Conservation (phyloP, 2,329 filamentous ascomycete species). For the Monosporascus cannonballus region DNA sequence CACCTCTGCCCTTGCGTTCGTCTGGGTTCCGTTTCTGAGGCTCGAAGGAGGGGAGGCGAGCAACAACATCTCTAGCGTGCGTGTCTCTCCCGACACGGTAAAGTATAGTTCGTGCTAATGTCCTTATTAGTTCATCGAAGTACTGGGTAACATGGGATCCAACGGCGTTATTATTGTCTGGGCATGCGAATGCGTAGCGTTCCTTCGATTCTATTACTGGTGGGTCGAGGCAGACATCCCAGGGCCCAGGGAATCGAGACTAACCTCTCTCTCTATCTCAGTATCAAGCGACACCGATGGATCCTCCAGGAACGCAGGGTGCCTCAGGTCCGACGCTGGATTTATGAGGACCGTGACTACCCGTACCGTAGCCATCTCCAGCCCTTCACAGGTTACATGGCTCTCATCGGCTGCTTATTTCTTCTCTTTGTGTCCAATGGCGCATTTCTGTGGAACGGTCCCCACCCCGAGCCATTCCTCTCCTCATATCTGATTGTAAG, state of each 20-base stretch:
- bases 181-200: slow-evolving; percentile 35
- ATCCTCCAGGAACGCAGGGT: slow-evolving; percentile 16
- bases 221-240: slow-evolving; percentile 6
- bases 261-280: neutral
- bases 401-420: slow-evolving; percentile 28
- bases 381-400: slow-evolving; percentile 29
- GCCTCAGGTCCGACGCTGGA: slow-evolving; percentile 21
- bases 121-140: slow-evolving; percentile 29
- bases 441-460: slow-evolving; percentile 30
- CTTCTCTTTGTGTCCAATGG: slow-evolving; percentile 28
- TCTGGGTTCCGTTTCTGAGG: slow-evolving; percentile 36
- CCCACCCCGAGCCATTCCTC: slow-evolving; percentile 28
- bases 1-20: slow-evolving; percentile 31
- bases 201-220: slow-evolving; percentile 32
- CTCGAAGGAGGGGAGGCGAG: slow-evolving; percentile 11
- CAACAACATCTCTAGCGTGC: slow-evolving; percentile 9
- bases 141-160: slow-evolving; percentile 31
- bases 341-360: slow-evolving; percentile 24
- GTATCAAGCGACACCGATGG: slow-evolving; percentile 17
- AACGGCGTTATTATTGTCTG: slow-evolving; percentile 32
- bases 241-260: neutral
- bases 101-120: neutral
- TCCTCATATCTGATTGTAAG: slow-evolving; percentile 33
- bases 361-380: slow-evolving; percentile 33
- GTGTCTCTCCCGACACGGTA: neutral